Conservation (phyloP, 2,329 filamentous ascomycete species). For the Aphanocladium album region DNA sequence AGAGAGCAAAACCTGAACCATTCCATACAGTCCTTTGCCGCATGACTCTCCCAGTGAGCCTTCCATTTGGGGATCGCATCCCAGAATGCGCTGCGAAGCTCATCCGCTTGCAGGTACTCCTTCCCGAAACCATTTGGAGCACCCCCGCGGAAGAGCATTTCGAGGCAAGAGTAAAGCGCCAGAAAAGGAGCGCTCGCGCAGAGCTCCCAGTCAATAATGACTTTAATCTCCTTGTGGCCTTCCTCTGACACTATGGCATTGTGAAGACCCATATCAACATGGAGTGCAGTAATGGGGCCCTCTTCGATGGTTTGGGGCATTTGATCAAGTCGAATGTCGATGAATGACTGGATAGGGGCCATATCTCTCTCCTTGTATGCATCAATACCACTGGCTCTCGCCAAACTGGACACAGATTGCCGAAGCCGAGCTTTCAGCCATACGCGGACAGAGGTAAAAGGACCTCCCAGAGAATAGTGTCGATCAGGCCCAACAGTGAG, state of each 20-base stretch:
- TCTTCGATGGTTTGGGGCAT: slow-evolving; percentile 17
- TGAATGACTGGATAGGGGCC: slow-evolving; percentile 13
- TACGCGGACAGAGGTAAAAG: slow-evolving; percentile 17
- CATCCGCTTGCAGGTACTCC: slow-evolving; percentile 10
- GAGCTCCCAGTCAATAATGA: slow-evolving; percentile 18
- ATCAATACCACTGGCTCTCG: slow-evolving; percentile 14
- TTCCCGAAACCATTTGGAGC: slow-evolving; percentile 11
- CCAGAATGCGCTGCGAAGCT: slow-evolving; percentile 16
- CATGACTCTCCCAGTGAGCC: slow-evolving; percentile 10
- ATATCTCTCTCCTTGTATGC: slow-evolving; percentile 15
- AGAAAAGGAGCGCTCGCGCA: slow-evolving; percentile 16
- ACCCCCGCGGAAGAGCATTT: slow-evolving; percentile 15
- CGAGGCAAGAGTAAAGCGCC: slow-evolving; percentile 9
- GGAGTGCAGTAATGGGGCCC: slow-evolving; percentile 15
- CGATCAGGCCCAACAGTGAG: slow-evolving; percentile 18
- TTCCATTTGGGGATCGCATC: slow-evolving; percentile 17
- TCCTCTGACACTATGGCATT: slow-evolving; percentile 16
- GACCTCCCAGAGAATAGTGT: slow-evolving; percentile 17
- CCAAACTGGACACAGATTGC: slow-evolving; percentile 12
- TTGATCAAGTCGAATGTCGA: slow-evolving; percentile 10
- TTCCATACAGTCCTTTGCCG: slow-evolving; percentile 13
- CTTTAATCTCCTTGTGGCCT: slow-evolving; percentile 12
- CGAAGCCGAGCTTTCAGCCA: slow-evolving; percentile 16
- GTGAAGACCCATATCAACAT: slow-evolving; percentile 17
- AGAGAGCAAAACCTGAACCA: slow-evolving; percentile 17